Evolutionary conservation across 306 rosid genomes (phyloP), one percentile per base, ranked within the genome.

Genomic region (Neltuma alba): DNA sequence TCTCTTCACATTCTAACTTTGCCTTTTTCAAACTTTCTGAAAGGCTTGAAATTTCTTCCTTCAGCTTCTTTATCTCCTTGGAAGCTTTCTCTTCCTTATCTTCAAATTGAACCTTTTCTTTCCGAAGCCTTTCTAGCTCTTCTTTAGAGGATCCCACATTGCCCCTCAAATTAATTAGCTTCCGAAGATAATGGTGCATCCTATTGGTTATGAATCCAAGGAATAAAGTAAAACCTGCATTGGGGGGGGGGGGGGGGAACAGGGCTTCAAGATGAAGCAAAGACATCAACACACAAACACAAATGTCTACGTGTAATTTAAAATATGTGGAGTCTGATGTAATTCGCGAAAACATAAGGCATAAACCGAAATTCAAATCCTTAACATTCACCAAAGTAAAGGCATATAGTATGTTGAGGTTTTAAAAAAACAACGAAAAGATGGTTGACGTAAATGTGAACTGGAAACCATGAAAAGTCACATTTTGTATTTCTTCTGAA

Each of bases 201-300:
- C 90, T 87, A 36, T 92, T 93, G 28, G 91, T 89, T 52, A 93
- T 52, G 85, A 93, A 91, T 70, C 94, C 97, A 20, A 93, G 93
- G 87, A 91, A 89, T 72, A 93, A 76, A 7, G 92, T 86, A 85
- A 92, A 92, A 82, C 96, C 97, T 92, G 89, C 77, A 89, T 82
- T n/a, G n/a, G n/a, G n/a, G n/a, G n/a, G n/a, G n/a, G n/a, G n/a
- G n/a, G n/a, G n/a, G n/a, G n/a, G n/a, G n/a, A n/a, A 48, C 44
- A 9, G 30, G 69, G 79, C 27, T 37, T 69, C 70, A 70, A 65
- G 70, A 82, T 31, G 31, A 15, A 31, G 25, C 41, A 63, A 10
- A 16, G 38, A 33, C 11, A 64, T 18, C 18, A 20, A 64, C 44
- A 64, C 9, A 2, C 44, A 52, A 3, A 33, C 36, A 33, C 36